These are phyloP conservation scores for Pythium phragmiticola DNA, from an alignment of 352 stramenopile species.

Conservation along the genomic window DNA sequence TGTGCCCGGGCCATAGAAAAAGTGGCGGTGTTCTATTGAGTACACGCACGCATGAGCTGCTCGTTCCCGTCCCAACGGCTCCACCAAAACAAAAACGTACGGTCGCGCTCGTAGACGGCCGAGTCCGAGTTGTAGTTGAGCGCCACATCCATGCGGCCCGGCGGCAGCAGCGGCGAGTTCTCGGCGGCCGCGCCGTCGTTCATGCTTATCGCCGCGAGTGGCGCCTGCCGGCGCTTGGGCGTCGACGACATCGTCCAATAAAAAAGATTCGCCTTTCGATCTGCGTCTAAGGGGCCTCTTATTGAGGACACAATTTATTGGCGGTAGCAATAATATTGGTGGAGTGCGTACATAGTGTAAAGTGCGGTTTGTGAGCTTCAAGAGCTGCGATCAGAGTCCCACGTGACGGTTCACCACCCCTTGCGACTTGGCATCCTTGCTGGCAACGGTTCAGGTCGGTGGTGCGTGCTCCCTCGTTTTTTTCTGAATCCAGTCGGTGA, in stretches of 20 bases:
- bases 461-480: neutral
- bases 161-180: constrained; percentile 51
- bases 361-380: neutral
- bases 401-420: neutral
- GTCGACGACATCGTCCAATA: neutral
- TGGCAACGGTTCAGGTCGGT: neutral
- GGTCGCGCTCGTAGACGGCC: constrained; percentile 54
- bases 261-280: neutral
- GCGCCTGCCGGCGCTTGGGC: constrained; percentile 20
- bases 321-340: neutral
- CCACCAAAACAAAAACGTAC: constrained; percentile 8
- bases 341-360: neutral
- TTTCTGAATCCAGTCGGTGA: neutral
- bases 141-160: constrained; percentile 32
- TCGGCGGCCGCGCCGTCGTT: constrained; percentile 29
- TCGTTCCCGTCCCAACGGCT: neutral
- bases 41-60: neutral
- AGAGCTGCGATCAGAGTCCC: neutral
- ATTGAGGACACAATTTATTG: no score
- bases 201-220: constrained; percentile 18
- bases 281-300: neutral
- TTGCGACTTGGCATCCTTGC: neutral
- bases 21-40: constrained; percentile 41
- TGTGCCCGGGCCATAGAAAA: constrained; percentile 53
- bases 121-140: constrained; percentile 89